Conservation (phyloP, 108 stramenopile genomes). For the Skeletonema potamos region DNA sequence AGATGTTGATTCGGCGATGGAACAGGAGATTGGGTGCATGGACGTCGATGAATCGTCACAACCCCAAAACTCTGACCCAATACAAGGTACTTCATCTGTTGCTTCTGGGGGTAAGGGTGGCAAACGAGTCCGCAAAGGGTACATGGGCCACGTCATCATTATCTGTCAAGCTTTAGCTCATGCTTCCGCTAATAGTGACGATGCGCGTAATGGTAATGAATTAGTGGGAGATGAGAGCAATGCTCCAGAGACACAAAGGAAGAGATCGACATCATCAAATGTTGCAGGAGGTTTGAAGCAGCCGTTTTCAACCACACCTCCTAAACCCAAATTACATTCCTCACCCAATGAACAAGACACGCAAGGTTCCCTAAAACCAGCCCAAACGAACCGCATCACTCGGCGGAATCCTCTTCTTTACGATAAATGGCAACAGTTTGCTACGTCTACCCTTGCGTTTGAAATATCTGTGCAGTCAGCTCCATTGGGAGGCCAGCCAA, state of each 20-base stretch:
- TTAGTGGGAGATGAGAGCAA: background rate
- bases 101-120: background rate
- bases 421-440: constrained; percentile 77
- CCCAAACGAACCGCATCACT: constrained; percentile 13
- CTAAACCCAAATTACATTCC: background rate
- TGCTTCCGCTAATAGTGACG: constrained; percentile 26
- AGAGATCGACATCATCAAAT: background rate
- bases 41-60: constrained; percentile 6
- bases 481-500: constrained; percentile 72
- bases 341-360: background rate
- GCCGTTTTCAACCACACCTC: background rate
- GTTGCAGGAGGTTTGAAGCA: too few relatives aligned
- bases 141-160: constrained; percentile 97
- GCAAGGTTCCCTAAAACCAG: background rate
- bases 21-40: constrained; percentile 26
- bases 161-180: constrained; percentile 91
- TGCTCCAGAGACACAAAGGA: background rate
- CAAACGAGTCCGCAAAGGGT: constrained; percentile 65
- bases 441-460: constrained; percentile 63
- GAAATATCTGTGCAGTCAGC: constrained; percentile 85
- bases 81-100: background rate
- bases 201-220: constrained; percentile 45
- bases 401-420: constrained; percentile 48
- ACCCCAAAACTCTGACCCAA: too few relatives aligned
- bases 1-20: constrained; percentile 69